Conservation (phyloP, 1,284 basidiomycete genomes). For the Coniferiporia sulphurascens region DNA sequence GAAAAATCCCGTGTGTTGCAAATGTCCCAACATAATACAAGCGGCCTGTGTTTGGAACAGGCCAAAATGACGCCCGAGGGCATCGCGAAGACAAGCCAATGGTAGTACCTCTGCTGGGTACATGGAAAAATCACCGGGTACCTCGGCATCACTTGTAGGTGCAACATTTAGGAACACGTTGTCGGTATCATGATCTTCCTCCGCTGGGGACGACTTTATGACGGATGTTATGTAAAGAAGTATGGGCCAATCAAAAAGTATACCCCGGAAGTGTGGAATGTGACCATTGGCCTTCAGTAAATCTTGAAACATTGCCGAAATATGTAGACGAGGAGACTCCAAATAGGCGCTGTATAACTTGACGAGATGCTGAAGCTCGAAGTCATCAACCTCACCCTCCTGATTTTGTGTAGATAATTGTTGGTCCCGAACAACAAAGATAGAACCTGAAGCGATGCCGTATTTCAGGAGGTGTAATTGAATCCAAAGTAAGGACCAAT, state of each 20-base stretch:
- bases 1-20: conserved; percentile 60
- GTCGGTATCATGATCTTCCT: conserved; percentile 26
- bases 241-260: conserved; percentile 65
- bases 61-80: conserved; percentile 57
- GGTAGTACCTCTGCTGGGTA: conserved; percentile 56
- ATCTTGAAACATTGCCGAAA: conserved; percentile 46
- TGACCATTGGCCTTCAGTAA: conserved; percentile 45
- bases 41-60: conserved; percentile 50
- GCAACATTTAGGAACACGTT: conserved; percentile 45
- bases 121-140: conserved; percentile 28
- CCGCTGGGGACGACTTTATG: conserved; percentile 44
- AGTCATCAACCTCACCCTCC: conserved; percentile 38
- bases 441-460: conserved; percentile 60
- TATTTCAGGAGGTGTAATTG: conserved; percentile 63
- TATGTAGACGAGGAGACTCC: conserved; percentile 32
- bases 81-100: conserved; percentile 53
- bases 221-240: conserved; percentile 55
- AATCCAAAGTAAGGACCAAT: conserved; percentile 53
- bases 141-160: conserved; percentile 23
- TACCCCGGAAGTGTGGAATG: conserved; percentile 33
- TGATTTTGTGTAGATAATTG: conserved; percentile 27
- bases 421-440: conserved; percentile 41
- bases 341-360: conserved; percentile 50
- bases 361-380: conserved; percentile 55
- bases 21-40: conserved; percentile 49